phyloP scores from a whole-genome alignment of 257 asterid genomes.

The Nicotiana obtusifolia region DNA sequence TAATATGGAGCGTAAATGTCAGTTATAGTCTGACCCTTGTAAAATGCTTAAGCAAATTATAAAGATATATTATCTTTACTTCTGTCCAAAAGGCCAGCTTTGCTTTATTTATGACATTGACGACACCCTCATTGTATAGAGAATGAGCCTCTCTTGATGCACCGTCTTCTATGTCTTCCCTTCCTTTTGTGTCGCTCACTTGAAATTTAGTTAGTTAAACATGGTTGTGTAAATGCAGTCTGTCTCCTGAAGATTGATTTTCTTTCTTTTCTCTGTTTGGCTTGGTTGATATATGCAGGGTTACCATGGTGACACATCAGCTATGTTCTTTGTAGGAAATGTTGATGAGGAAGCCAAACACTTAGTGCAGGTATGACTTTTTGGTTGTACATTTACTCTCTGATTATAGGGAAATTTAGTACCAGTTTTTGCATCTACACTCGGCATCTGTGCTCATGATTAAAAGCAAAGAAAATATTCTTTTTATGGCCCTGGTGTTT shows the following conservation, averaged over 20 bases:
- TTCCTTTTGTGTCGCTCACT: not conserved
- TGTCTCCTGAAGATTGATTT: conserved; percentile 2
- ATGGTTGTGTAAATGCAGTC: not conserved
- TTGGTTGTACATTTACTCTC: conserved; percentile 15
- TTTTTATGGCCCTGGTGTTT: conserved; percentile 2
- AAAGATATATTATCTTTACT: not conserved
- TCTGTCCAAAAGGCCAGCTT: not conserved
- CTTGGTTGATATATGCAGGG: conserved; percentile 48
- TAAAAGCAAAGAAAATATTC: not conserved
- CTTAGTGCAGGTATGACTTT: conserved; percentile 70
- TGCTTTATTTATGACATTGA: not conserved
- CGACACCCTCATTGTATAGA: not conserved
- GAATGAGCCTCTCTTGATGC: not conserved
- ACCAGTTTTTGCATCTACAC: not conserved
- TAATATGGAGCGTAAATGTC: not conserved
- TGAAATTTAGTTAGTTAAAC: not conserved
- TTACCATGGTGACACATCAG: conserved; percentile 98
- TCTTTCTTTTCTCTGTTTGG: conserved; percentile 12
- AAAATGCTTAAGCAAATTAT: not conserved
- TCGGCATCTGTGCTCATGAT: not conserved
- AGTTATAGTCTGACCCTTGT: not conserved
- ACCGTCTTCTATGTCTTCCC: not conserved
- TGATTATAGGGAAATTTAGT: not conserved
- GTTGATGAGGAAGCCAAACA: conserved; percentile 74
- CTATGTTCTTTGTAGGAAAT: conserved; percentile 79